Evolutionary conservation across 352 stramenopile species (phyloP), one percentile per base, ranked within the genome.

Genomic region (Elongisporangium prolatum): DNA sequence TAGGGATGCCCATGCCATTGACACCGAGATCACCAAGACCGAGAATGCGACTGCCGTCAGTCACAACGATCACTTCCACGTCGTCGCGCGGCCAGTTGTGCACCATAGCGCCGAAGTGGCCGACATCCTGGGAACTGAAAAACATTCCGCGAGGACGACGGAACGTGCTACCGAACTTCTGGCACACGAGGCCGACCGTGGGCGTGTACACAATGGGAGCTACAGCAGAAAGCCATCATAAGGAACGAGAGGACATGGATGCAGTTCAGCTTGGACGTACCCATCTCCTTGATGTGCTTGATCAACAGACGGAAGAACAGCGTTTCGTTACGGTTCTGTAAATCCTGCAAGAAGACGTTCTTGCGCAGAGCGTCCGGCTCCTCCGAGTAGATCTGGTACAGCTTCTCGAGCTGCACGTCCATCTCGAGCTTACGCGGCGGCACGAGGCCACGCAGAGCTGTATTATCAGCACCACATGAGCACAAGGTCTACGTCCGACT

Each of bases 1-100:
- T 97, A 1, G 96, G 96, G 62, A 99, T 99, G 40, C 94, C 96
- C 96, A 99, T 99, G 54, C 97, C 97, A 72, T 98, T 98, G 8
- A 88, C 87, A 50, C 97, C 97, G 16, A 99, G 75, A 71, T 99
- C 97, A 48, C 97, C 97, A 14, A 99, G 81, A 55, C 96, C 97
- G 4, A 99, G 77, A 62, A 99, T 99, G 59, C 96, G 82, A 59
- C 80, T 95, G 44, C 97, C 97, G 69, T 99, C 97, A 1, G 97
- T 99, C 13, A 99, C 93, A 40, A 99, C 96, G 66, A 99, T 98
- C 48, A 98, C 92, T 48, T 96, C 81, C n/a, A 98, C 94, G 74
- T 98, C 94, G 51, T 98, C 93, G 50, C 92, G 89, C 1, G 95
- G 95, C 96, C 96, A 99, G 68, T 99, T 99, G 73, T 97, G 88